Conservation (phyloP, 768 basidiomycete species). For the Hypholoma fasciculare region DNA sequence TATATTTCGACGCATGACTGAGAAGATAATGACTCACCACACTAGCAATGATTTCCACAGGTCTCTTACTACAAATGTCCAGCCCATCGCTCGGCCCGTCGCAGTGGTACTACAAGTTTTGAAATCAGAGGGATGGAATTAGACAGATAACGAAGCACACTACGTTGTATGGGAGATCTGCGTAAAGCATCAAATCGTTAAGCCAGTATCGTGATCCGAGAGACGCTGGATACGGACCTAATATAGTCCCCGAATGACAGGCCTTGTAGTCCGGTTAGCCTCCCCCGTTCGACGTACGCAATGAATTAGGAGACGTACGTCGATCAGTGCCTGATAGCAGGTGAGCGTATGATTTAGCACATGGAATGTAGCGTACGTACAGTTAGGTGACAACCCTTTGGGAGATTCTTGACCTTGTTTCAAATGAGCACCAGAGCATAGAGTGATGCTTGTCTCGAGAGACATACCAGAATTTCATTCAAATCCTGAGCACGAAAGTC, state of each 20-base stretch:
- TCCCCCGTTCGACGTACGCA: too few relatives aligned
- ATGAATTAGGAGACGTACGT: too few relatives aligned
- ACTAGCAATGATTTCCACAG: background rate
- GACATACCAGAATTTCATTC: too few relatives aligned
- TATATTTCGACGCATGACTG: background rate
- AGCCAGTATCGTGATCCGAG: background rate
- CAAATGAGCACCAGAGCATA: too few relatives aligned
- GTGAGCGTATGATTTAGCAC: too few relatives aligned
- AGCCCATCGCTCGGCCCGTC: background rate
- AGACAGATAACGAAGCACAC: background rate
- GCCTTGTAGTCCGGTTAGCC: background rate
- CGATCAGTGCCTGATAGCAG: too few relatives aligned
- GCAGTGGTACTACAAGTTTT: background rate
- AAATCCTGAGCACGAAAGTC: too few relatives aligned
- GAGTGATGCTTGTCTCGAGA: too few relatives aligned
- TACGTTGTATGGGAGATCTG: background rate
- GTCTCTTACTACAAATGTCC: background rate
- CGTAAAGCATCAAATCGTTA: background rate
- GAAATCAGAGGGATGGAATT: background rate
- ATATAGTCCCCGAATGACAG: background rate
- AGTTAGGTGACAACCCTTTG: too few relatives aligned
- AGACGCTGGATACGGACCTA: background rate
- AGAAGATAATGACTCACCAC: background rate
- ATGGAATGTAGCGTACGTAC: too few relatives aligned
- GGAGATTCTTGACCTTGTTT: too few relatives aligned